Conservation (phyloP, 2,329 filamentous ascomycete species). For the Aspergillus aculeatinus region DNA sequence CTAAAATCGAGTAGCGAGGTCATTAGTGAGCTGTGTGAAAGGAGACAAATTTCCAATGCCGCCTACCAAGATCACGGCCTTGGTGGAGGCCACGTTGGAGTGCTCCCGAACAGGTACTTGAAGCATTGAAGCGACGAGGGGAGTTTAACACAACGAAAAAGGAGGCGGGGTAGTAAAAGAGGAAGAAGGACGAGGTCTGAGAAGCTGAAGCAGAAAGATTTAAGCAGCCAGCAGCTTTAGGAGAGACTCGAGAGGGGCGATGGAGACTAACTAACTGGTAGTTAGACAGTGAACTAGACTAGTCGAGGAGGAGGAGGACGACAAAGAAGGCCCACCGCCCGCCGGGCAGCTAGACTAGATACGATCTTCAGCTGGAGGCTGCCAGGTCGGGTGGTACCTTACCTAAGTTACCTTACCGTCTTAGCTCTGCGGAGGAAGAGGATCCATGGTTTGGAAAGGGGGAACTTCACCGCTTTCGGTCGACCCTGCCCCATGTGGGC, state of each 20-base stretch:
- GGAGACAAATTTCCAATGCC: not conserved
- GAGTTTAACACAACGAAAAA: not conserved
- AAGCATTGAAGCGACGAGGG: constrained; percentile 38
- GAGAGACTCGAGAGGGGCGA: not conserved
- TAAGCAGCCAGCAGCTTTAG: not conserved
- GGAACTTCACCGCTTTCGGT: constrained; percentile 1
- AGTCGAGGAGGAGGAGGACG: too few species aligned
- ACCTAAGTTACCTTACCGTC: not conserved
- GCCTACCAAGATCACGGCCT: constrained; percentile 88
- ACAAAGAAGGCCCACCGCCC: constrained; percentile 1
- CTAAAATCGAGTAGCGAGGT: constrained; percentile 51
- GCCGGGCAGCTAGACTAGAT: not conserved
- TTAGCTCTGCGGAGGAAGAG: constrained; percentile 3
- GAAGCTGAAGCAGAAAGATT: not conserved
- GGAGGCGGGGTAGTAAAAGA: not conserved
- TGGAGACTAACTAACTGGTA: not conserved
- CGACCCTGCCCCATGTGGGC: not conserved
- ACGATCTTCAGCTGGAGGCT: too few species aligned
- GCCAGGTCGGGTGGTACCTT: too few species aligned
- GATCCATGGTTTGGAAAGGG: not conserved
- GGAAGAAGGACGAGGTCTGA: not conserved
- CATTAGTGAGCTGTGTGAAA: constrained; percentile 11
- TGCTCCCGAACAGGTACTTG: constrained; percentile 47
- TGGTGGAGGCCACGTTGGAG: constrained; percentile 63
- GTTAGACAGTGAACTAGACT: too few species aligned